Base-by-base conservation (phyloP, 176 grass and related monocot genomes). In the Bolboschoenus planiculmis region DNA sequence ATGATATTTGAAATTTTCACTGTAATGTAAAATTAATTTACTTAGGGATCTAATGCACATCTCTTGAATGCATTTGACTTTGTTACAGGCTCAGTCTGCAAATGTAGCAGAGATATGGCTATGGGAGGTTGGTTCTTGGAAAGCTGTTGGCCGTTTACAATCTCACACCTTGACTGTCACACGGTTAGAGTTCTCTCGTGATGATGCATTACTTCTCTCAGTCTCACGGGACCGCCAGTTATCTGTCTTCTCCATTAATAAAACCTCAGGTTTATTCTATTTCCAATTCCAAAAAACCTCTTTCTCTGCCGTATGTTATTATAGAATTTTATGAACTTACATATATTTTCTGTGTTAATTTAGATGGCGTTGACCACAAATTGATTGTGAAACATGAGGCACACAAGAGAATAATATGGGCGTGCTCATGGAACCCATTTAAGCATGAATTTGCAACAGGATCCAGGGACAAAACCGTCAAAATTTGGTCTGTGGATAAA, bases 401-500 rank as follows among this genome's bases (percentile, higher is more conserved):
- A 23, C 92, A 99, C 82, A 99, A 95, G 85, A 91, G 96, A 91
- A 99, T 95, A 81, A 90, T 95, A 87, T 99, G 96, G 96, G 91
- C 96, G 44, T 99, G 92, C 56, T 89, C 92, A 72, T 99, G 96
- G 96, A 99, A 93, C 40, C 90, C 92, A 10, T 93, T 93, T 33
- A 87, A 90, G 10, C 75, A 93, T 36, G 87, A 99, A 88, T 99
- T 99, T 86, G 96, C 96, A 63, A 95, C 96, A 43, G 92, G 96
- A 13, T 99, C 92, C 33, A 95, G 96, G 83, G 96, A 99, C 85
- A 99, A 95, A 78, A 99, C 86, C 35, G 92, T 99, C 39, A 99
- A 99, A 89, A 88, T 99, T 56, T 99, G 96, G 96, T 33, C 81
- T 31, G 56, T 95, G 24, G 79, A 83, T 81, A 47, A 86, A 83